Evolutionary conservation across 805 yeast genomes (phyloP), one percentile per base, ranked within the genome.

Genomic region (Myxozyma melibiosi): DNA sequence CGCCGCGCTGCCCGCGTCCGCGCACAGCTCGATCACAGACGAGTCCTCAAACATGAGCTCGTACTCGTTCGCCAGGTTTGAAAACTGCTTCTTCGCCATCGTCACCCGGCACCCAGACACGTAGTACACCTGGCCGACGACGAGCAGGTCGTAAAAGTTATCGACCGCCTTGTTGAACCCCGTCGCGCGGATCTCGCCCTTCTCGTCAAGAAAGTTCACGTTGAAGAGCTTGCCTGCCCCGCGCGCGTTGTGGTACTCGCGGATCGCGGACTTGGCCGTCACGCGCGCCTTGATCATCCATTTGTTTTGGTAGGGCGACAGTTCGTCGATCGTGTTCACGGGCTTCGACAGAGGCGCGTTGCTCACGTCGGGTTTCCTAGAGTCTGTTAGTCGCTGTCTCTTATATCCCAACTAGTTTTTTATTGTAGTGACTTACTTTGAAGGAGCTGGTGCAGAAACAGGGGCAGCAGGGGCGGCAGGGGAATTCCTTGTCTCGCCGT

Each of bases 241-340:
- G 66, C 84, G 81, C 61, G 82, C 85, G 66, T 88, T 90, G 51
- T 88, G 82, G 92, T 92, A 94, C 35, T 88, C 88, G 72, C 89
- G 84, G 65, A 92, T 79, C 60, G 90, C 97, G 54, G 92, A 84
- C 72, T 92, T 94, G 71, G 80, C 84, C 0, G 96, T 84, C 25
- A 90, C 94, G 69, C 98, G 84, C 0, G 95, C 99, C 67, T 89
- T 90, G 67, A 94, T 88, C 5, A 92, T 85, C 98, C 98, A 94
- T 50, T 80, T 78, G 69, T 84, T 86, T 70, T 88, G 94, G 71
- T 88, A 94, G 7, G 98, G 98, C 11, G 97, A 89, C 50, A 94
- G 76, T 62, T 85, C 89, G 68, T 89, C 96, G 65, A 91, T 88
- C 9, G 95, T 86, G 65, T 81, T 82, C 38, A 87, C 76, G 53